A percentile compares a stretch with the other conserved stretches of the same genome.
These are phyloP conservation scores for Gossypium sturtianum DNA, from an alignment of 345 rosid species.

Conservation along the genomic window DNA sequence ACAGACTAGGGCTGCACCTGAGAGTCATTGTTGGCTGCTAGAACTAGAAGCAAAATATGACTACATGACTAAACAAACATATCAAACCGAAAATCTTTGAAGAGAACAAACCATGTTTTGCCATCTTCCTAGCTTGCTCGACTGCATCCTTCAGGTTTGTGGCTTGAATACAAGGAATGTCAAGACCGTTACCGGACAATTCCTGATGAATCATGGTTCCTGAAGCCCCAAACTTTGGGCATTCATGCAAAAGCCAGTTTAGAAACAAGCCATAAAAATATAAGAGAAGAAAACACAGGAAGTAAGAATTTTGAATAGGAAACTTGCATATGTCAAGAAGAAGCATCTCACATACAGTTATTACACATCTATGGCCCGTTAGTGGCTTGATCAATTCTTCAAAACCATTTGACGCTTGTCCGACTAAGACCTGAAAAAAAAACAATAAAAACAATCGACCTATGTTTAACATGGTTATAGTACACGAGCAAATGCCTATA, in stretches of 20 bases:
- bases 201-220: background rate
- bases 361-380: conserved; percentile 28
- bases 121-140: conserved; percentile 20
- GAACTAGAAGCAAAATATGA: background rate
- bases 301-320: background rate
- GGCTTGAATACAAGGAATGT: conserved; percentile 26
- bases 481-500: background rate
- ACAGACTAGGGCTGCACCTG: background rate
- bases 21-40: background rate
- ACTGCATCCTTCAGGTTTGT: conserved; percentile 26
- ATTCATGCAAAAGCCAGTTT: conserved; percentile 1
- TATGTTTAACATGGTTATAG: background rate
- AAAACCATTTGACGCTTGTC: conserved; percentile 25
- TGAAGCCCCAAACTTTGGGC: conserved; percentile 26
- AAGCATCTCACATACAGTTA: conserved; percentile 23
- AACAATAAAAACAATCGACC: background rate
- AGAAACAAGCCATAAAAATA: background rate
- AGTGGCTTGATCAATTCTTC: conserved; percentile 23
- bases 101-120: conserved; percentile 22
- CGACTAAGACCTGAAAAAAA: conserved; percentile 18
- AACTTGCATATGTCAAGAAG: background rate
- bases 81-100: background rate
- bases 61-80: background rate
- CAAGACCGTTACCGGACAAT: conserved; percentile 5
- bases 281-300: background rate